Base-by-base conservation (phyloP, 1,284 basidiomycete species). In the Vanrija sp. region DNA sequence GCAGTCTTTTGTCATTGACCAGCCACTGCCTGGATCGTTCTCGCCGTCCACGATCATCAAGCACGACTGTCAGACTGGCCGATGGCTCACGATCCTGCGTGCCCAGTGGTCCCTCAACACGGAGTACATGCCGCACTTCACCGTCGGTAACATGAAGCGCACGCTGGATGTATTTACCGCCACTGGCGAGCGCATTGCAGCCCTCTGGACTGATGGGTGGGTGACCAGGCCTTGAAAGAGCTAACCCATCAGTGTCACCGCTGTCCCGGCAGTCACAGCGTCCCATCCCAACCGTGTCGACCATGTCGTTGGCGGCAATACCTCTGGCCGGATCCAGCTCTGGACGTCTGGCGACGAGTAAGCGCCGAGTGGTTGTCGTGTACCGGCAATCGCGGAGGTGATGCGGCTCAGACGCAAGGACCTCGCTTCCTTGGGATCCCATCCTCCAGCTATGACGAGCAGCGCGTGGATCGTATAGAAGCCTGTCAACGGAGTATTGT, bases 11-110 rank as follows among this genome's bases (percentile, higher is more conserved):
- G 56, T 65, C 9, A 48, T 64, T 6, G 66, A 74, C 29, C 42
- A 57, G 9, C 68, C 69, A 6, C 49, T 75, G 6, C 44, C 61
- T 6, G 46, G 52, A 4, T 62, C 68, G 26, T 76, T 77, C 64
- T 58, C 68, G 39, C 70, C 72, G 1, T 45, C 60, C 38, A 64
- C 57, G 21, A 49, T 57, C 5, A 62, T 77, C 29, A 58, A 60
- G 16, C 79, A 80, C 66, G 75, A 80, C 64, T 78, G 75, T 62
- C 78, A 80, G 54, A 79, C 77, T 6, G 78, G 78, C 1, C 65
- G 77, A 38, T 79, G 77, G 74, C 67, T 79, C 8, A 78, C 78
- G 15, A 79, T 80, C 49, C 67, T 80, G 38, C 73, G 78, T 19
- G 79, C 79, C 1, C 75, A 78, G 51, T 80, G 78, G 79, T 70